A percentile compares a stretch with the other conserved stretches of the same genome.
Conservation (phyloP, 306 rosid genomes). For the Corylus americana region DNA sequence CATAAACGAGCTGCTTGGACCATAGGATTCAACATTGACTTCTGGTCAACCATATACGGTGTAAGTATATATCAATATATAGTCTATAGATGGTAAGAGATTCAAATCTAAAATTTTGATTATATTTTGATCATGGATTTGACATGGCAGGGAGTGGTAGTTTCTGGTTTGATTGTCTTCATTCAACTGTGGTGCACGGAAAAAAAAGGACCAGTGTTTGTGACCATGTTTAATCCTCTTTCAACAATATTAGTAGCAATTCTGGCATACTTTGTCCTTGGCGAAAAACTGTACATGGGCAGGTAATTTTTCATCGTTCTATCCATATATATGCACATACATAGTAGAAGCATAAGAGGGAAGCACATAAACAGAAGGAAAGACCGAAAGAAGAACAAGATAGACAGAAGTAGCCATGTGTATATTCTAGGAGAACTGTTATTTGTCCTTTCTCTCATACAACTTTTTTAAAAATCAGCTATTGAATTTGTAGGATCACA, state of each 20-base stretch:
- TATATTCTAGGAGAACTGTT: background rate
- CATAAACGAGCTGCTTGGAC: constrained; percentile 65
- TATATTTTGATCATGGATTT: constrained; percentile 5
- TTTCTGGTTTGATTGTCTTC: constrained; percentile 50
- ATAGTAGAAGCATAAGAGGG: background rate
- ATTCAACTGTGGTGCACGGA: constrained; percentile 78
- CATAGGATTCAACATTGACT: constrained; percentile 63
- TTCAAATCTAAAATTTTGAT: constrained; percentile 1
- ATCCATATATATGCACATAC: background rate
- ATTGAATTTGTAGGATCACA: no score
- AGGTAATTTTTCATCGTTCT: constrained; percentile 41
- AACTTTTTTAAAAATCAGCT: no score
- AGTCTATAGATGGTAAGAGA: background rate
- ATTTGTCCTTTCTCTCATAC: no score
- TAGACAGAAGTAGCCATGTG: background rate
- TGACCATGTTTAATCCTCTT: constrained; percentile 73
- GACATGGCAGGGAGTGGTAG: constrained; percentile 62
- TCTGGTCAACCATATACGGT: constrained; percentile 67
- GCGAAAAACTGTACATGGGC: constrained; percentile 76
- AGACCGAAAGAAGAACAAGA: background rate
- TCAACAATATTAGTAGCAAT: constrained; percentile 59
- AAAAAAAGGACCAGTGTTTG: constrained; percentile 82
- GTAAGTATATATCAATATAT: constrained; percentile 39
- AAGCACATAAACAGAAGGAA: background rate
- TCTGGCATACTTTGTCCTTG: constrained; percentile 74